Conservation (phyloP, 306 rosid genomes). For the Prinsepia uniflora region DNA sequence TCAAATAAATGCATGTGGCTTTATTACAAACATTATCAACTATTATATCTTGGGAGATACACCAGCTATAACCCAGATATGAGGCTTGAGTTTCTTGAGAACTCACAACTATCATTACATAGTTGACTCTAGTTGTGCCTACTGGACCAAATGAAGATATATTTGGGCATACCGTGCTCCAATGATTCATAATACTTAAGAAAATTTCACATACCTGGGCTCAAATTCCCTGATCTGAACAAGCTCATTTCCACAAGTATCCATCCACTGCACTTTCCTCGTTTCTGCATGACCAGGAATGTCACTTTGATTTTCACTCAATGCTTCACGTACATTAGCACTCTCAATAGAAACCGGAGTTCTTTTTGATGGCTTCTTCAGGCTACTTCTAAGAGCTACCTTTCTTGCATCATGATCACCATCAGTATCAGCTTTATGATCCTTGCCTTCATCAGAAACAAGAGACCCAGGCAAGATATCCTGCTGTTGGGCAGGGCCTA, state of each 20-base stretch:
- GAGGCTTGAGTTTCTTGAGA: conserved; percentile 5
- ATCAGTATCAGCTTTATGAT: conserved; percentile 37
- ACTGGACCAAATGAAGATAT: background rate
- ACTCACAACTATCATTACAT: background rate
- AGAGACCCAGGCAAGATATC: conserved; percentile 52
- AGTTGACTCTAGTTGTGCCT: conserved; percentile 5
- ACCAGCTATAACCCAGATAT: conserved; percentile 5
- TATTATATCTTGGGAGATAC: background rate
- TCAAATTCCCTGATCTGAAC: conserved; percentile 83
- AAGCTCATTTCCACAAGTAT: conserved; percentile 80
- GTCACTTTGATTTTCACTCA: conserved; percentile 36
- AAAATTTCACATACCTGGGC: conserved; percentile 64
- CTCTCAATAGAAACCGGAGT: conserved; percentile 39
- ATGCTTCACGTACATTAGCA: conserved; percentile 40
- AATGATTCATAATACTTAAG: background rate
- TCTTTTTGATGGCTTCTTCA: conserved; percentile 51
- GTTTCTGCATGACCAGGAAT: conserved; percentile 45
- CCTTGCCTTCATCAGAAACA: conserved; percentile 51
- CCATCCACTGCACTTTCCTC: conserved; percentile 97
- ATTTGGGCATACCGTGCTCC: background rate
- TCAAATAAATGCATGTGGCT: background rate
- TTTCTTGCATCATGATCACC: conserved; percentile 40
- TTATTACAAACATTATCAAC: background rate
- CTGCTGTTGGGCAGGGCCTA: conserved; percentile 78
- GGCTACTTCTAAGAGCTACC: conserved; percentile 70